Evolutionary conservation across 805 yeast species (phyloP).

Genomic region (Myxozyma lipomycoides): DNA sequence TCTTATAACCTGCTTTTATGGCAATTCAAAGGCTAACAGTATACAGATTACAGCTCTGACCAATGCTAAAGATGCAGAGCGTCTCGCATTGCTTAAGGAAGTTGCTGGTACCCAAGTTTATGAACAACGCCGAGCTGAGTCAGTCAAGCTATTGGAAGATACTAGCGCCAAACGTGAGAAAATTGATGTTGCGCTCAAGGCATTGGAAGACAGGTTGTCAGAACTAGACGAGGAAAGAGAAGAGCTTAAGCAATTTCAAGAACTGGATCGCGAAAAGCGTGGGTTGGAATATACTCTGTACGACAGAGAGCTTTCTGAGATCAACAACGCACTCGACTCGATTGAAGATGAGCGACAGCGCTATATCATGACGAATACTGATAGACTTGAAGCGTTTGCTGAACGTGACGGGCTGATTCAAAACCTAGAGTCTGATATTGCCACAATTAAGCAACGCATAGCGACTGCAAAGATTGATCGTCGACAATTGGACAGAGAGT

Average conservation of each 20-base stretch:
- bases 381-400: constrained; percentile 53
- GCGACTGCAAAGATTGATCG: constrained; percentile 56
- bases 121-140: constrained; percentile 74
- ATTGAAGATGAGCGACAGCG: constrained; percentile 56
- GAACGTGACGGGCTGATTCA: constrained; percentile 48
- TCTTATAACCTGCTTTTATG: too few relatives aligned
- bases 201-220: constrained; percentile 60
- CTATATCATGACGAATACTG: constrained; percentile 50
- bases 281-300: constrained; percentile 68
- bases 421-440: constrained; percentile 38
- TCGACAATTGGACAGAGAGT: constrained; percentile 49
- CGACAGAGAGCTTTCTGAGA: constrained; percentile 67
- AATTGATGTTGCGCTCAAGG: constrained; percentile 66
- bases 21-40: too few relatives aligned
- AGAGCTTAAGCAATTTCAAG: constrained; percentile 67
- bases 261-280: constrained; percentile 62
- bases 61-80: constrained; percentile 80
- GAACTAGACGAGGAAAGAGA: constrained; percentile 79
- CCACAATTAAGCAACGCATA: constrained; percentile 46
- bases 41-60: constrained; percentile 64
- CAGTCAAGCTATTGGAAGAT: constrained; percentile 71
- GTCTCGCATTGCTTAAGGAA: constrained; percentile 74
- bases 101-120: constrained; percentile 94
- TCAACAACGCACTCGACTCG: constrained; percentile 56
- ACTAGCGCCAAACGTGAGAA: constrained; percentile 66